Conservation (phyloP, 371 early-diverging fungal species). For the Mortierella sp. region DNA sequence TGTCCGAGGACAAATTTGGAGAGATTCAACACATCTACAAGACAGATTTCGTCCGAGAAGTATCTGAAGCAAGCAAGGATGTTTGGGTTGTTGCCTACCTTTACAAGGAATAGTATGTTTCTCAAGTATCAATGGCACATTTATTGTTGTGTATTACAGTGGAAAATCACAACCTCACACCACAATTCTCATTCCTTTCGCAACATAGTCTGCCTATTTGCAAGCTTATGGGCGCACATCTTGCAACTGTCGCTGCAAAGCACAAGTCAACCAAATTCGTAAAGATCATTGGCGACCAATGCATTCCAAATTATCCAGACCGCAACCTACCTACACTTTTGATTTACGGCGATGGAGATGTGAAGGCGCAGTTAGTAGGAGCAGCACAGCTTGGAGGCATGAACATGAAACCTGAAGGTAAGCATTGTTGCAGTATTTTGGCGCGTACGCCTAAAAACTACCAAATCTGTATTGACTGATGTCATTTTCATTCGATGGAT, state of each 20-base stretch:
- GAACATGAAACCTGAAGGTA: conserved; percentile 79
- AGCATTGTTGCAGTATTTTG: not conserved
- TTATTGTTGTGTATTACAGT: not conserved
- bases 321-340: conserved; percentile 92
- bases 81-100: conserved; percentile 83
- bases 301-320: conserved; percentile 96
- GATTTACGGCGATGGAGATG: conserved; percentile 89
- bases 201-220: conserved; percentile 79
- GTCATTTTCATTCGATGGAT: not conserved
- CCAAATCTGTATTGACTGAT: not conserved
- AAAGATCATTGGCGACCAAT: conserved; percentile 91
- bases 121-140: not conserved
- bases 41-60: conserved; percentile 91
- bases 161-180: not conserved
- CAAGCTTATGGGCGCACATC: conserved; percentile 82
- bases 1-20: conserved; percentile 73
- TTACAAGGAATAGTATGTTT: conserved; percentile 78
- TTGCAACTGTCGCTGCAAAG: conserved; percentile 82
- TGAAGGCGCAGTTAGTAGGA: conserved; percentile 87
- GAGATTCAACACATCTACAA: conserved; percentile 88
- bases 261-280: conserved; percentile 93
- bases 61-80: conserved; percentile 90
- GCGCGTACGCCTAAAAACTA: not conserved
- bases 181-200: not conserved
- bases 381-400: conserved; percentile 85